phyloP scores from a whole-genome alignment of 257 asterid species.

The Primulina eburnea region DNA sequence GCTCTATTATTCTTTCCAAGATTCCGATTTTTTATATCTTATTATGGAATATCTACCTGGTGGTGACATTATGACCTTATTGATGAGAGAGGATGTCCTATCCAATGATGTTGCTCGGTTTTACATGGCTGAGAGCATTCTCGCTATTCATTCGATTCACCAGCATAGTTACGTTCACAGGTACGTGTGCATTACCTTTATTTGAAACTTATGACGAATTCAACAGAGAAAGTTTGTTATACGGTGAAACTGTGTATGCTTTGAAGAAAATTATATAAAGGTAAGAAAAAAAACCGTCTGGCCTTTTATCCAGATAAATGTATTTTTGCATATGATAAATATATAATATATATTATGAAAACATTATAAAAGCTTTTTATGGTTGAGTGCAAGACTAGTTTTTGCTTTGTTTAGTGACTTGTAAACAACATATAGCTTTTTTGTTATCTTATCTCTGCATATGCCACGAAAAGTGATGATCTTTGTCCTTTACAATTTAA shows the following conservation, averaged over 20 bases:
- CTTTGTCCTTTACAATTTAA: too few relatives aligned
- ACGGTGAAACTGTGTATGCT: background rate
- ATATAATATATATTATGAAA: background rate
- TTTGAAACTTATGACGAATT: background rate
- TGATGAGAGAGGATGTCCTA: conserved; percentile 89
- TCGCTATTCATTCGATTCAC: conserved; percentile 92
- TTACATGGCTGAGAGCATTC: conserved; percentile 87
- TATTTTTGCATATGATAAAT: background rate
- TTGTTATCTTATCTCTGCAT: background rate
- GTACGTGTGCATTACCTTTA: conserved; percentile 28
- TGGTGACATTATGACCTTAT: conserved; percentile 94
- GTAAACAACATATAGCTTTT: background rate
- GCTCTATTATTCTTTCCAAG: conserved; percentile 94
- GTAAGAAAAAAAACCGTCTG: background rate
- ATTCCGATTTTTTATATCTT: conserved; percentile 81
- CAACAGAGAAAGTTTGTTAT: background rate
- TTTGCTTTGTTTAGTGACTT: background rate
- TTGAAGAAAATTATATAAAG: background rate
- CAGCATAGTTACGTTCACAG: conserved; percentile 89
- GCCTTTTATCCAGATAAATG: background rate
- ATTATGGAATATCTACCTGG: conserved; percentile 99
- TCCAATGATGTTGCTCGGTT: conserved; percentile 88
- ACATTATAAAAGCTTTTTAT: too few relatives aligned
- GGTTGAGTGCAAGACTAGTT: background rate
- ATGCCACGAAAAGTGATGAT: background rate